Percentiles rank a stretch among this genome's conserved stretches.
These are phyloP conservation scores for Eucalyptus marginata DNA, from an alignment of 345 rosid species.

Conservation along the genomic window DNA sequence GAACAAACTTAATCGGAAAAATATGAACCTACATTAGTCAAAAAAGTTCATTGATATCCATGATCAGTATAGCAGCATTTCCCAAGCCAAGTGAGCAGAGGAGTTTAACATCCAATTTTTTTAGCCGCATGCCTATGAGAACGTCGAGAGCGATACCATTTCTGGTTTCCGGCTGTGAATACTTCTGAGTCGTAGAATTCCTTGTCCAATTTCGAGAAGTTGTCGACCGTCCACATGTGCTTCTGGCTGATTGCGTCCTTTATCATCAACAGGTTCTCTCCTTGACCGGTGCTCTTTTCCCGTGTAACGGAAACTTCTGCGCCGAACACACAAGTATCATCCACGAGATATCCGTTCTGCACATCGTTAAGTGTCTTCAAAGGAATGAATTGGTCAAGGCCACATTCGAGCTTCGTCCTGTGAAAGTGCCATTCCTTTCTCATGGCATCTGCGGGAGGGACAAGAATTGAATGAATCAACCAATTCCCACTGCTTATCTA, in stretches of 20 bases:
- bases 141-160: too few relatives aligned
- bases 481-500: neutral
- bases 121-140: too few relatives aligned
- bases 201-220: too few relatives aligned
- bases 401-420: constrained; percentile 17
- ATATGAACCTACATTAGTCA: neutral
- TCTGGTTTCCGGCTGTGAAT: too few relatives aligned
- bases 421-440: constrained; percentile 20
- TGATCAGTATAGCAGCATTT: too few relatives aligned
- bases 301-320: neutral
- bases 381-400: constrained; percentile 22
- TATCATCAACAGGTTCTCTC: too few relatives aligned
- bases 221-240: too few relatives aligned
- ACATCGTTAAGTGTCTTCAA: constrained; percentile 2
- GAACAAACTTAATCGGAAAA: neutral
- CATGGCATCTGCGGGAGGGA: neutral
- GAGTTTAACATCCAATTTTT: too few relatives aligned
- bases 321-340: constrained; percentile 20
- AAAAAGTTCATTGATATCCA: accelerated
- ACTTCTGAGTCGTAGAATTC: too few relatives aligned
- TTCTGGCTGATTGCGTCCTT: too few relatives aligned
- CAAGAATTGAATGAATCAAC: neutral
- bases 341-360: constrained; percentile 21
- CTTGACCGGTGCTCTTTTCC: too few relatives aligned
- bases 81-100: too few relatives aligned